phyloP scores from a whole-genome alignment of 2,329 filamentous ascomycete species.

The Pseudocercospora crystallina region DNA sequence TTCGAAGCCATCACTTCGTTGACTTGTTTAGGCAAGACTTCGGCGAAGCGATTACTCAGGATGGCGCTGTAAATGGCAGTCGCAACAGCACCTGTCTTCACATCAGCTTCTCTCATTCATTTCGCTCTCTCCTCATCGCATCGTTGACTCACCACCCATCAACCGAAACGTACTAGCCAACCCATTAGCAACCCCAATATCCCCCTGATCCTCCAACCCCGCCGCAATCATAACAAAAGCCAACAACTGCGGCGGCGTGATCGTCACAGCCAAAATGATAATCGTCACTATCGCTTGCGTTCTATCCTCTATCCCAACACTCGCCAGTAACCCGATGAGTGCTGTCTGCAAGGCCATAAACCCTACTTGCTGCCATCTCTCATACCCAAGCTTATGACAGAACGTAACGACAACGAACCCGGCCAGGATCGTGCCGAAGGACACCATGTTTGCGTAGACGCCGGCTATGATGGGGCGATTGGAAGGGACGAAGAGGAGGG shows the following conservation, averaged over 20 bases:
- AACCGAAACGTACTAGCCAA: constrained; percentile 17
- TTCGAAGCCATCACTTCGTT: constrained; percentile 1
- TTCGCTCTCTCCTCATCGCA: too few species aligned
- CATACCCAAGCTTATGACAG: constrained; percentile 14
- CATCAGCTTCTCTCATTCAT: too few species aligned
- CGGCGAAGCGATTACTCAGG: constrained; percentile 12
- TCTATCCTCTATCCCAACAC: constrained; percentile 12
- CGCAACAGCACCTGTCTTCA: constrained; percentile 20
- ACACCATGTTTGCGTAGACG: constrained; percentile 20
- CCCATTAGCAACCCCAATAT: constrained; percentile 19
- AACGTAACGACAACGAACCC: constrained; percentile 64
- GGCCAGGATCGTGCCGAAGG: constrained; percentile 74
- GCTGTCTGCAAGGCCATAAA: constrained; percentile 19
- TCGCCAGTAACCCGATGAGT: constrained; percentile 17
- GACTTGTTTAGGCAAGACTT: constrained; percentile 10
- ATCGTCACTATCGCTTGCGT: constrained; percentile 16
- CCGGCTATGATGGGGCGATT: constrained; percentile 16
- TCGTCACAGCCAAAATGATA: constrained; percentile 13
- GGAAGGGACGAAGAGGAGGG: constrained; percentile 14
- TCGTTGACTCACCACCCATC: too few species aligned
- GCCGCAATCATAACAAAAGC: constrained; percentile 19
- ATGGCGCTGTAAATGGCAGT: constrained; percentile 19
- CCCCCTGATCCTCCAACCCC: constrained; percentile 15
- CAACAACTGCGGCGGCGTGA: constrained; percentile 18
- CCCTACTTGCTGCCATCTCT: constrained; percentile 17